A percentile compares a stretch with the other conserved stretches of the same genome.
Evolutionary conservation across 306 rosid genomes (phyloP).

Genomic region (Pterocarpus macrocarpus): DNA sequence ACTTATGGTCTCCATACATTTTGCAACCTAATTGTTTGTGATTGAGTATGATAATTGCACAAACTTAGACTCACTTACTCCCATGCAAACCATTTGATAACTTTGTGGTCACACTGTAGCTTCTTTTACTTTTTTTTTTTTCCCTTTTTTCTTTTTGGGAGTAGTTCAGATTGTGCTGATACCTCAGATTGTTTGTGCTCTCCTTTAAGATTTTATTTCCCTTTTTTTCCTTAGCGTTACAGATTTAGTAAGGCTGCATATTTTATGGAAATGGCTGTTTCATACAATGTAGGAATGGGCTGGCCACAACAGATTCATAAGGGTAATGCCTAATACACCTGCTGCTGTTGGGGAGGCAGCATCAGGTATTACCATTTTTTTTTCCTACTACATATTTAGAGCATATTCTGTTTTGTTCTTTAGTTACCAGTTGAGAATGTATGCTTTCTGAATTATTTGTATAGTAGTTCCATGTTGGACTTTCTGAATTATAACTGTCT

Average conservation of each 20-base stretch:
- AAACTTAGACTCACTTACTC: not conserved
- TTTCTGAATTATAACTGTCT: conserved; percentile 18
- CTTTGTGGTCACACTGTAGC: not conserved
- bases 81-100: not conserved
- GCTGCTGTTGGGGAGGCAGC: conserved; percentile 86
- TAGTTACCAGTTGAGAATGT: conserved; percentile 15
- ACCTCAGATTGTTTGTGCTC: conserved; percentile 7
- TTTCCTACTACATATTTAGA: not conserved
- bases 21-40: not conserved
- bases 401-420: conserved; percentile 36
- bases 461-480: conserved; percentile 8
- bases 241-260: conserved; percentile 29
- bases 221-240: conserved; percentile 7
- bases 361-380: conserved; percentile 62
- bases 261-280: conserved; percentile 40
- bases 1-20: not conserved
- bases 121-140: not conserved
- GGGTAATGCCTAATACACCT: conserved; percentile 89
- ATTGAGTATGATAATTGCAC: not conserved
- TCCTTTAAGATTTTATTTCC: not conserved
- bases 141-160: not conserved
- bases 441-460: conserved; percentile 16
- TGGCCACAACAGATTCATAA: conserved; percentile 68
- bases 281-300: conserved; percentile 79
- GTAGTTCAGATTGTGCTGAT: not conserved